Evolutionary conservation across 139 green algal species (phyloP).

Genomic region (Desmodesmus armatus): DNA sequence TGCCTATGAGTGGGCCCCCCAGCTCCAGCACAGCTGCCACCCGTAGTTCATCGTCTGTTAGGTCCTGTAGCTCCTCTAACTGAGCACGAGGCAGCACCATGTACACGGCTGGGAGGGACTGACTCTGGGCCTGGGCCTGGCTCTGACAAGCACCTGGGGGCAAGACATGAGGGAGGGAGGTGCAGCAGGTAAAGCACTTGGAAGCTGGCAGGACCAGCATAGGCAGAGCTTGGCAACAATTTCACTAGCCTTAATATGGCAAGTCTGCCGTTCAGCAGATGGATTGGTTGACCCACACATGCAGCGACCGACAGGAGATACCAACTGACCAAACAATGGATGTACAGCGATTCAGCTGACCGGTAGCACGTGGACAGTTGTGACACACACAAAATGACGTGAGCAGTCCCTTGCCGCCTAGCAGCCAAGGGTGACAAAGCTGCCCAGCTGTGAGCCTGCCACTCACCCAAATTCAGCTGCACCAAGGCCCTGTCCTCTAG

Average conservation of each 20-base stretch:
- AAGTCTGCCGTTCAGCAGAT: neutral
- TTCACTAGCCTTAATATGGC: neutral
- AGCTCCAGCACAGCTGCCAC: constrained; percentile 53
- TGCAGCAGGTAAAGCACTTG: no score
- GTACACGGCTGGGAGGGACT: constrained; percentile 23
- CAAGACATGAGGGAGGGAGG: neutral
- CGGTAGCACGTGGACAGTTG: no score
- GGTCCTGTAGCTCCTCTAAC: constrained; percentile 53
- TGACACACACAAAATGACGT: no score
- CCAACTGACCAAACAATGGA: neutral
- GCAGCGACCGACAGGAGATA: neutral
- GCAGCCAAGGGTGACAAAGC: neutral
- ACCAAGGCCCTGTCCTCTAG: constrained; percentile 60
- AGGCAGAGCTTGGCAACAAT: neutral
- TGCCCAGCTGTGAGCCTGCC: neutral
- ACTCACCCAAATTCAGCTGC: constrained; percentile 63
- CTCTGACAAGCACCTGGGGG: neutral
- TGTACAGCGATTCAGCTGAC: no score
- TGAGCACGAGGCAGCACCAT: neutral
- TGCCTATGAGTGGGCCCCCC: constrained; percentile 55
- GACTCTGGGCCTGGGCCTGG: neutral
- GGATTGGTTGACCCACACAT: neutral
- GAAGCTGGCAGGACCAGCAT: neutral
- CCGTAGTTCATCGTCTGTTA: constrained; percentile 60
- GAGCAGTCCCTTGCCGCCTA: no score